Base-by-base conservation (phyloP, 2,329 filamentous ascomycete species). In the Juglanconis juglandina region DNA sequence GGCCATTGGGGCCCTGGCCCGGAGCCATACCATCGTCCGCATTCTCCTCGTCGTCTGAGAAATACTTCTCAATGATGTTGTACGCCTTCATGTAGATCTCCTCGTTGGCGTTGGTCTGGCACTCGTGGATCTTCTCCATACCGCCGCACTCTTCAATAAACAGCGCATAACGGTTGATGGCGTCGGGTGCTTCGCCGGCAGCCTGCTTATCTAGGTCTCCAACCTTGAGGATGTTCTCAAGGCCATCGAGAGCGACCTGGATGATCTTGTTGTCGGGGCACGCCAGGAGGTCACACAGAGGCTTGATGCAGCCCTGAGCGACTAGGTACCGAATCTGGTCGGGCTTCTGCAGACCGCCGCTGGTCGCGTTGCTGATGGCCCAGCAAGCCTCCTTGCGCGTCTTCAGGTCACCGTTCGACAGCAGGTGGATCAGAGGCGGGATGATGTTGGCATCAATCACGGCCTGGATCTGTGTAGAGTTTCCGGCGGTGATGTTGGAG, bases 21-120 rank as follows among this genome's bases (percentile, higher is more conserved):
- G 92, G 89, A 63, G 90, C 89, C 76, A 92, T 85, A 48, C 79
- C 80, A 70, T 96, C 91, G 64, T 92, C 91, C 68, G 92, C 92
- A 69, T 93, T 92, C 73, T 96, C 95, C 59, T 98, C 95, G 68
- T 99, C 95, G 71, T 99, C 95, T 0, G 93, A 97, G 81, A 99
- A 99, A 85, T 99, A 99, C 82, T 97, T 97, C 84, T 99, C 95
- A 68, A 99, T 99, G 78, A 99, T 99, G 85, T 96, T 98, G 85
- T 98, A 99, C 0, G 95, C 95, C 87, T 99, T 99, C 94, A 99
- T 98, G 84, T 99, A 99, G 69, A 99, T 99, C 79, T 99, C 95
- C 80, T 99, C 95, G 79, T 99, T 99, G 81, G 94, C 94, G 71
- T 99, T 99, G 82, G 96, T 97, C 83, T 99, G 95, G 86, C 95